Evolutionary conservation across 495 filamentous ascomycete genomes (phyloP), one percentile per base, ranked within the genome.

Genomic region (Monascus purpureus): DNA sequence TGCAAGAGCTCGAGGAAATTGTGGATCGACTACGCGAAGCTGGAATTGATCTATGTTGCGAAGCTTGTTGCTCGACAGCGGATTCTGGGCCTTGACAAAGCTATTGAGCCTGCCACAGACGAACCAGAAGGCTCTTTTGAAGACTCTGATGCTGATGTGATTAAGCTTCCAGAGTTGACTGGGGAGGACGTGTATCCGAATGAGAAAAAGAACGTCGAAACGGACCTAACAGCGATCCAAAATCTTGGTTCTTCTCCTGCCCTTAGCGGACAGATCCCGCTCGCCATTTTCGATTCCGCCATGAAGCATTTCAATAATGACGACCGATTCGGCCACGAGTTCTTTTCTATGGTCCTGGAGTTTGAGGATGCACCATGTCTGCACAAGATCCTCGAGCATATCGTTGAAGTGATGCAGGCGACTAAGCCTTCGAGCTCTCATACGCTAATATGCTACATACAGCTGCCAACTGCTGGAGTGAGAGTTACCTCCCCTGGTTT

Each of bases 31-130:
- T 97, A 95, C 57, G 76, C 77, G 0, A 80, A 81, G 53, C 66
- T 93, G 56, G 90, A 97, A 61, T 77, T 93, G 72, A 79, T 87
- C 37, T 95, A 88, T 61, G 60, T 95, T 26, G 73, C 70, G 13
- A 84, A 85, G 50, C 73, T 95, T 43, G 73, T 77, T 26, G 67
- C 64, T 46, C 68, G 73, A 56, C 72, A 75, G 62, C 67, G 63
- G 39, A 72, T 85, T 34, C 49, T 87, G 26, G 79, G 73, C 1
- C 63, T 86, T 27, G 79, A 86, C 45, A 58, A 61, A 8, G 49
- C 54, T 13, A 38, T 36, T 23, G 49, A 64, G 29, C 50, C 59
- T 23, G 52, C 57, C 8, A 65, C 65, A 4, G 46, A 45, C 0
- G 55, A 60, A 6, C 53, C 65, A 25, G 56, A 50, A 7, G 50